Base-by-base conservation (phyloP, 2,329 filamentous ascomycete genomes). In the Trichoderma arundinaceum region DNA sequence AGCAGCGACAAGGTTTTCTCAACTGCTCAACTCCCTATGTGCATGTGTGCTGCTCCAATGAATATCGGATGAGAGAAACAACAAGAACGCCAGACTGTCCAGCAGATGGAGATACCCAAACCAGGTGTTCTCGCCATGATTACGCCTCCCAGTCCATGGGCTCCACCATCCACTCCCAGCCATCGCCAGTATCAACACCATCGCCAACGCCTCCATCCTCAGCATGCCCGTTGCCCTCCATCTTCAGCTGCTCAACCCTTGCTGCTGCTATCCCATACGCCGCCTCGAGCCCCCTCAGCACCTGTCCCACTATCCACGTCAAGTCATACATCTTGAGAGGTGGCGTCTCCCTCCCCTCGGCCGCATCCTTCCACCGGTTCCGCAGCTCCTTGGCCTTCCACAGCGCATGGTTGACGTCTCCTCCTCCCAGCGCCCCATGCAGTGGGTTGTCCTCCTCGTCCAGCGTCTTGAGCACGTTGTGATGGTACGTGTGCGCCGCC, bases 291-390 rank as follows among this genome's bases (percentile, higher is more conserved):
- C 87, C 89, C 0, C 69, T 70, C 59, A 91, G 80, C 9, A 92
- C 82, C 7, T 78, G 77, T 5, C 77, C 75, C 2, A 92, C 77
- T 68, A 92, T 90, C 62, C 78, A 78, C 28, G 85, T 82, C 10
- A 92, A 77, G 62, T 90, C 84, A 69, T 91, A 88, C 68, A 86
- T 84, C 66, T 83, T 82, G 2, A 92, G 77, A 22, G 72, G 75
- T 64, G 73, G 75, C 60, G 74, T 78, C 69, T 76, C 74, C 7
- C 71, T 70, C 1, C 73, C 76, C 64, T 85, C 81, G 43, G 88
- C 86, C 0, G 85, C 88, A 62, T 88, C 85, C 77, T 92, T 92
- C 90, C 90, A 92, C 9, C 86, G 80, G 69, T 92, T 92, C 1
- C 90, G 80, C 64, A 91, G 81, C 69, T 90, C 88, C 73, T 92